Base-by-base conservation (phyloP, 2,329 filamentous ascomycete genomes). In the Fusarium agapanthi region DNA sequence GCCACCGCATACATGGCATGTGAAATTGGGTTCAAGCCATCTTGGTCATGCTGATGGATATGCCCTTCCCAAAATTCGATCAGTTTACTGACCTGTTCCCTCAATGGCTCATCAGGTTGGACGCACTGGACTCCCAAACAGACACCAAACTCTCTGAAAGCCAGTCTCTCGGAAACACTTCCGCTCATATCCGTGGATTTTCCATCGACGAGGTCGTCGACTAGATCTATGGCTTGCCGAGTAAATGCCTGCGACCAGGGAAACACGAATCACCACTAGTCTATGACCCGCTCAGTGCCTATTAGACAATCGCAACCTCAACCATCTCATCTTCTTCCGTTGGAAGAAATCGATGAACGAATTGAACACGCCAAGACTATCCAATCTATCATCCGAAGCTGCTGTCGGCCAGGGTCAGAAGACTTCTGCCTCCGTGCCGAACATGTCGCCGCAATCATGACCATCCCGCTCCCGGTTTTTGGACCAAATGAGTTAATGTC, bases 1-100 rank as follows among this genome's bases (percentile, higher is more conserved):
- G 87, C 87, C 9, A 87, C 81, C 20, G 88, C 86, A 79, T 88
- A 89, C 88, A 90, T 90, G 43, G 87, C 87, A 28, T 83, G 78
- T 9, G 86, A 88, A 44, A 90, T 90, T 0, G 88, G 87, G 48
- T 81, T 79, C 70, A 89, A 73, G 50, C 87, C 86, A 28, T 79
- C 79, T 6, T 78, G 75, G 3, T 68, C 69, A 24, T 76, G 70
- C 9, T 82, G 76, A 20, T 83, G 79, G 4, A 82, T 77, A 26
- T 80, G 71, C 22, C 73, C 72, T 28, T 80, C 76, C 83, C 82
- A 83, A 38, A 82, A 81, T 16, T 75, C 62, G 15, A 84, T 44
- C 24, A 84, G 59, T 2, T 55, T 72, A 16, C 77, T 74, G 10
- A 80, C 72, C n/a, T 72, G 73, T 7, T 38, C 57, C 30, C 71